Conservation (phyloP, 306 rosid genomes). For the Erythrophleum fordii region DNA sequence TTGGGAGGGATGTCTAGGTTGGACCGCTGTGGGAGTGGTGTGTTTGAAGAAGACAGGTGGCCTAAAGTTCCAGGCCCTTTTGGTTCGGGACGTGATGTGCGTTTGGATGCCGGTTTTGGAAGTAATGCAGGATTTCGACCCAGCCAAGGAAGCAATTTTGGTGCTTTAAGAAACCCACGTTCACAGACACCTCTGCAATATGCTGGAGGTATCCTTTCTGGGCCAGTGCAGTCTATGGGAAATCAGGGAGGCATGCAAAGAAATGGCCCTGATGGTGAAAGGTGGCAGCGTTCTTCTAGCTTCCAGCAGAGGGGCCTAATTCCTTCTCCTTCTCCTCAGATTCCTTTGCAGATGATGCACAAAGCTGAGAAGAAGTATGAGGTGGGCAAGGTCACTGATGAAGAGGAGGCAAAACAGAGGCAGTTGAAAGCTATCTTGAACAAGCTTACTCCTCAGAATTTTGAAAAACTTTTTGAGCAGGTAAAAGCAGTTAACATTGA, state of each 20-base stretch:
- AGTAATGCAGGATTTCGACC: conserved; percentile 61
- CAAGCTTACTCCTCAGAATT: conserved; percentile 96
- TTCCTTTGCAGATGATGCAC: conserved; percentile 80
- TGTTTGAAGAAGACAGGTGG: conserved; percentile 80
- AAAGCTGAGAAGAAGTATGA: conserved; percentile 93
- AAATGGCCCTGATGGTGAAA: conserved; percentile 76
- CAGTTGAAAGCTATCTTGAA: conserved; percentile 86
- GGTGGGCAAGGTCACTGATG: conserved; percentile 83
- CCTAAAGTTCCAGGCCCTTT: conserved; percentile 48
- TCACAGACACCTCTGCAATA: conserved; percentile 44
- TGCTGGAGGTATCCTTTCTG: conserved; percentile 73
- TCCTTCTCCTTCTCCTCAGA: conserved; percentile 72
- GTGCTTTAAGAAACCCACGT: conserved; percentile 77
- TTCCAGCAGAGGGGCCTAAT: conserved; percentile 79
- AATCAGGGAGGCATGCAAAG: conserved; percentile 75
- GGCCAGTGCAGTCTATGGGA: conserved; percentile 74
- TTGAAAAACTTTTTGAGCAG: conserved; percentile 88
- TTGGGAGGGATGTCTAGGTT: conserved; percentile 53
- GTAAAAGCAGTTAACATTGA: conserved; percentile 92
- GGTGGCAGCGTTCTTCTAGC: conserved; percentile 78
- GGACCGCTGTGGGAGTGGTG: conserved; percentile 79
- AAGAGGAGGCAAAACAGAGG: conserved; percentile 85
- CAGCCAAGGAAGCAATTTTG: conserved; percentile 70
- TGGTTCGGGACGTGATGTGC: conserved; percentile 51
- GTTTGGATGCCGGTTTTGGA: conserved; percentile 57